Conservation (phyloP, 345 rosid genomes). For the Aegle marmelos region DNA sequence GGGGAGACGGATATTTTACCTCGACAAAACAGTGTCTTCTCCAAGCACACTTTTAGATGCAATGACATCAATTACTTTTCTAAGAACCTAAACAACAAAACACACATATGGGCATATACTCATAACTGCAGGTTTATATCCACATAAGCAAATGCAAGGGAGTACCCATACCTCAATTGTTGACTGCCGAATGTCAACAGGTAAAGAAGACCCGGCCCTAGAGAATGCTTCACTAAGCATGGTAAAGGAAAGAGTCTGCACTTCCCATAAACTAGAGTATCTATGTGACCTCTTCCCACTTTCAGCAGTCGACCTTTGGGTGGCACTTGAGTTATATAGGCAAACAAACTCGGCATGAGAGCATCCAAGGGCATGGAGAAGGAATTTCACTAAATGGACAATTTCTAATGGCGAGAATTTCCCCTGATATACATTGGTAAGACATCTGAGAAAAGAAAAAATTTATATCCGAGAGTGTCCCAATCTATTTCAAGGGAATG, state of each 20-base stretch:
- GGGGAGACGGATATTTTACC: slow-evolving; percentile 32
- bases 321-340: slow-evolving; percentile 32
- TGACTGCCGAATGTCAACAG: slow-evolving; percentile 57
- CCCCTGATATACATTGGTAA: slow-evolving; percentile 36
- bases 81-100: slow-evolving; percentile 49
- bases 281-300: slow-evolving; percentile 38
- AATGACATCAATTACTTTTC: slow-evolving; percentile 79
- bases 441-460: slow-evolving; percentile 35
- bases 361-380: slow-evolving; percentile 44
- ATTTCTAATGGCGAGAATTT: slow-evolving; percentile 44
- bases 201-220: slow-evolving; percentile 52
- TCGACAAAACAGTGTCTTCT: slow-evolving; percentile 64
- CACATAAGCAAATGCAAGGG: slow-evolving; percentile 8
- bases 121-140: slow-evolving; percentile 5
- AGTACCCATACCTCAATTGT: slow-evolving; percentile 50
- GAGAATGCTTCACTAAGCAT: slow-evolving; percentile 68
- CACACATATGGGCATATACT: slow-evolving; percentile 5
- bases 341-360: slow-evolving; percentile 38
- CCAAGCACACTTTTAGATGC: slow-evolving; percentile 52
- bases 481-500: background rate
- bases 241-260: slow-evolving; percentile 48
- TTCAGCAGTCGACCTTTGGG: slow-evolving; percentile 32
- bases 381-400: slow-evolving; percentile 59
- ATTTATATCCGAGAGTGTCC: background rate
- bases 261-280: slow-evolving; percentile 57